Conservation (phyloP, 176 grass and related monocot genomes). For the Rhynchospora breviuscula region DNA sequence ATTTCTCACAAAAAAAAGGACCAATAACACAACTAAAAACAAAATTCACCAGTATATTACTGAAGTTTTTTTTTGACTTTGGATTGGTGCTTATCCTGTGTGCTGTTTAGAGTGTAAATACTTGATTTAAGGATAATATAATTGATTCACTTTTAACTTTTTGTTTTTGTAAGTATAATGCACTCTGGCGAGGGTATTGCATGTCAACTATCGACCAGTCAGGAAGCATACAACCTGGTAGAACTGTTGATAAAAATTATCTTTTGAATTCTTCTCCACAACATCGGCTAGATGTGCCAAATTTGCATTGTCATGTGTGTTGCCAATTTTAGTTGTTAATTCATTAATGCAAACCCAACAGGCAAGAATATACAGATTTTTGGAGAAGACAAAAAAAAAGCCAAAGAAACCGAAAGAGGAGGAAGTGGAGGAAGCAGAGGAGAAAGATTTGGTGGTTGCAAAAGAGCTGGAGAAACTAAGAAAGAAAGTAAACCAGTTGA, state of each 20-base stretch:
- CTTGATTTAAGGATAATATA: background rate
- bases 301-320: background rate
- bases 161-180: background rate
- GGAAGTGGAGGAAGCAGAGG: constrained; percentile 30
- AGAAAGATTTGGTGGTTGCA: constrained; percentile 23
- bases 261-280: background rate
- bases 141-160: background rate
- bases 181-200: background rate
- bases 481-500: constrained; percentile 78
- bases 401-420: constrained; percentile 38
- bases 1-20: background rate
- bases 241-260: background rate
- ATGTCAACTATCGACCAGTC: background rate
- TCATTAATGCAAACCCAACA: constrained; percentile 20
- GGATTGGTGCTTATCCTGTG: background rate
- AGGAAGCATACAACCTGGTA: background rate
- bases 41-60: background rate
- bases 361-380: constrained; percentile 84
- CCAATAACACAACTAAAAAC: background rate
- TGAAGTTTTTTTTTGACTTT: background rate
- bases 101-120: background rate
- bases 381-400: constrained; percentile 80
- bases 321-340: constrained; percentile 10
- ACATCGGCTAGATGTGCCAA: background rate
- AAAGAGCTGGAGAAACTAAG: constrained; percentile 57